Evolutionary conservation across 768 basidiomycete genomes (phyloP), one percentile per base, ranked within the genome.

Genomic region (Auricularia sp.): DNA sequence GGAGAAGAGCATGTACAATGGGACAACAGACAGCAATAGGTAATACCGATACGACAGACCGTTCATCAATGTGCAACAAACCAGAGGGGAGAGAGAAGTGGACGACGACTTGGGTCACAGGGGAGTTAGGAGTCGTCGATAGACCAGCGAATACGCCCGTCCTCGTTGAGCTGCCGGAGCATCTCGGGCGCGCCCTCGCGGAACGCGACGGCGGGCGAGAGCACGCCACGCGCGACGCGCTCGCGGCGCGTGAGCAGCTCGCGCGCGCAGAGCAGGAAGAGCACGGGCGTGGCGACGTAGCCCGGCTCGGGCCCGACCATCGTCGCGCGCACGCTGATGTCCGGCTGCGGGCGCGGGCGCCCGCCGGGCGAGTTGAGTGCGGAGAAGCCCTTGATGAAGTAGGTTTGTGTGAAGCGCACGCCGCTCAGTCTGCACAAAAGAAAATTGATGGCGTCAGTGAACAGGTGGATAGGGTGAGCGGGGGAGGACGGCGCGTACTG

Each of bases 161-260:
- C 56, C 23, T 59, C 29, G 56, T 59, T 59, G 11, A 59, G 56
- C 34, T 6, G 7, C 3, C 23, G 23, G 56, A 59, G 21, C 56
- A 59, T 29, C 21, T 59, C 56, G 16, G 12, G 29, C 4, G 34
- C 56, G 56, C 21, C 56, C 14, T 62, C 23, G n/a, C 60, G 54
- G 54, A 66, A 66, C 42, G 65, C 65, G 16, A 64, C 65, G 1
- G 65, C 65, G 23, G 65, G 65, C 23, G 65, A 44, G 16, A 66
- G 54, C 3, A 66, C 65, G 21, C 62, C 62, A 5, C 43, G 35
- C 14, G n/a, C 35, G 7, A 66, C 42, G 21, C 35, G 23, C 14
- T 64, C 58, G 36, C 62, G 34, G 54, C 43, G 33, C 54, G 21
- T 36, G 36, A 66, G 39, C 11, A 66, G 5, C 54, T 58, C 39